These are phyloP conservation scores for Verticillium dahliae DNA, from an alignment of 2,329 filamentous ascomycete species.

Conservation along the genomic window DNA sequence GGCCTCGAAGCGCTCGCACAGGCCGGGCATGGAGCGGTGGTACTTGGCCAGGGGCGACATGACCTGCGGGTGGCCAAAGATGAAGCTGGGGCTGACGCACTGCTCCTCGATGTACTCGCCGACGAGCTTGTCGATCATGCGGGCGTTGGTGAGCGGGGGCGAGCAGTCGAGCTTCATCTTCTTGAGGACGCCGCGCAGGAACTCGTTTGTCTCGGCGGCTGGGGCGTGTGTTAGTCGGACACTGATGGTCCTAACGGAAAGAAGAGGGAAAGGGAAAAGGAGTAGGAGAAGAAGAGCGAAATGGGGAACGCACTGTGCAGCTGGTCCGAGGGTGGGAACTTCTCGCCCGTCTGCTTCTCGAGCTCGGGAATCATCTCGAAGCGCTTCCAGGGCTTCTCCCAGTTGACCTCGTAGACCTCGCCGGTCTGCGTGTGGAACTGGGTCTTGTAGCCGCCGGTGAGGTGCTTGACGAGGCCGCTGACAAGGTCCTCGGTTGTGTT, in stretches of 20 bases:
- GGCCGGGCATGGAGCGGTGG: slow-evolving; percentile 71
- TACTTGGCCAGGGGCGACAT: slow-evolving; percentile 86
- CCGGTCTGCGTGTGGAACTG: slow-evolving; percentile 81
- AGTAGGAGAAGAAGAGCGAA: background rate
- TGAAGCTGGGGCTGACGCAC: slow-evolving; percentile 75
- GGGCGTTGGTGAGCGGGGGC: slow-evolving; percentile 83
- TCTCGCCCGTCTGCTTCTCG: slow-evolving; percentile 84
- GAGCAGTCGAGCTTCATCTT: slow-evolving; percentile 89
- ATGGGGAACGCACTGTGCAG: slow-evolving; percentile 58
- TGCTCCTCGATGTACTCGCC: slow-evolving; percentile 94
- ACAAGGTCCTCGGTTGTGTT: slow-evolving; percentile 89
- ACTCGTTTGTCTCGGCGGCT: slow-evolving; percentile 74
- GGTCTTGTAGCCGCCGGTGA: slow-evolving; percentile 81
- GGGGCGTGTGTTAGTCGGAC: background rate
- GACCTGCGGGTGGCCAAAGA: slow-evolving; percentile 56
- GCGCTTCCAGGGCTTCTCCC: slow-evolving; percentile 88
- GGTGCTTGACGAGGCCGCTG: slow-evolving; percentile 77
- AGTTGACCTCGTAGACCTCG: slow-evolving; percentile 87
- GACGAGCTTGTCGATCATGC: slow-evolving; percentile 93
- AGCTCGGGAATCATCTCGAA: slow-evolving; percentile 95
- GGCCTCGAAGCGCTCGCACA: slow-evolving; percentile 95
- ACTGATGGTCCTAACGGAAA: background rate
- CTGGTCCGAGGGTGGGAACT: slow-evolving; percentile 83
- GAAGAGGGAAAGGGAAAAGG: too few species aligned
- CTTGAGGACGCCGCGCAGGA: slow-evolving; percentile 76